Conservation (phyloP, 345 rosid species). For the Ceriops decandra region DNA sequence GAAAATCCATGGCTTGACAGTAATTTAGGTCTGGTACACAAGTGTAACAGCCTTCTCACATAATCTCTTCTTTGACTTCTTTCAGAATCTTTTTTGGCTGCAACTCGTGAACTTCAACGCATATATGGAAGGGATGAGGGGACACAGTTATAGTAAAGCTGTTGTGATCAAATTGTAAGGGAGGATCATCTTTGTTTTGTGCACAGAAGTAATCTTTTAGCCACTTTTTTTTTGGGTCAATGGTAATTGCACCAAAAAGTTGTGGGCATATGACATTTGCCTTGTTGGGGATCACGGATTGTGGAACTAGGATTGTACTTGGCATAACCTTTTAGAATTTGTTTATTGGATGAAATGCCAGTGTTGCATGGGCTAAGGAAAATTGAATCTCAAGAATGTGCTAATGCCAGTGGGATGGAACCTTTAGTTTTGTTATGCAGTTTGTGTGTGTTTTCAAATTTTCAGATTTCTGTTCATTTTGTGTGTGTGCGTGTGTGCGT, state of each 20-base stretch:
- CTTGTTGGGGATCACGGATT: too few species aligned
- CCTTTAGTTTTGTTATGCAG: too few species aligned
- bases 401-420: too few species aligned
- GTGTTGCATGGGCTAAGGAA: too few species aligned
- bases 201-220: constrained; percentile 21
- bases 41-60: neutral
- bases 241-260: constrained; percentile 17
- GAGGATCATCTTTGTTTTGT: constrained; percentile 34
- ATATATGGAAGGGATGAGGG: constrained; percentile 51
- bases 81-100: constrained; percentile 50
- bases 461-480: too few species aligned
- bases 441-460: too few species aligned
- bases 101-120: constrained; percentile 59
- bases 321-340: too few species aligned
- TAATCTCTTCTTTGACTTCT: constrained; percentile 5
- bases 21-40: neutral
- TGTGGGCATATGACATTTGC: neutral
- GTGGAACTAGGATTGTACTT: constrained; percentile 12
- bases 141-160: constrained; percentile 28
- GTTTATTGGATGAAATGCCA: too few species aligned
- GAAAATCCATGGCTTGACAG: too few species aligned
- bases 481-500: too few species aligned
- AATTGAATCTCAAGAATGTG: too few species aligned
- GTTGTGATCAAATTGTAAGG: constrained; percentile 30
- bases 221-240: constrained; percentile 19